Base-by-base conservation (phyloP, 179 eudicot genomes). In the Monotropa hypopitys region DNA sequence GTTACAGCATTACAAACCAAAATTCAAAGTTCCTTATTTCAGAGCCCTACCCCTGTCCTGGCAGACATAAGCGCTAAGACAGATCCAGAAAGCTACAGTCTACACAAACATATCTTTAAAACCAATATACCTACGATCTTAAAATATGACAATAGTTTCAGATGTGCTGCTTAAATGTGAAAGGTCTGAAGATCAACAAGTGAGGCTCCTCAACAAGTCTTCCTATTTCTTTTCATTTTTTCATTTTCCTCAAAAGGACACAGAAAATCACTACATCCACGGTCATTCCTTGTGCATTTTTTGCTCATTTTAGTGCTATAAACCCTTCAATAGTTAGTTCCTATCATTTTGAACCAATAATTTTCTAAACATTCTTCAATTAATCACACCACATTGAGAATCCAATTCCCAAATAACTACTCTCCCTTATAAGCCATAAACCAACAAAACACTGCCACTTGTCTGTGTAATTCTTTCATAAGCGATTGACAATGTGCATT, bases 371-470 rank as follows among this genome's bases (percentile, higher is more conserved):
- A 45, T 26, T 45, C 6, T 23, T 70, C 20, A 13, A 23, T 26
- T 70, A 70, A 46, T 23, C 54, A 70, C 73, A 70, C 73, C 73
- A 70, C 73, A 21, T 42, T 67, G 6, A 68, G 72, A 40, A 68
- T 10, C 26, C 72, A 40, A 16, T 40, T 43, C 73, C 73, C 32
- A 13, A 16, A 28, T 45, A n/a, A 28, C 20, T 53, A 23, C 42
- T 15, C 42, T 63, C 51, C 5, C 54, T 70, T 45, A 23, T 23
- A 43, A 49, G 12, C 42, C 12, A 15, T 71, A 46, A 26, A 7
- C 12, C 57, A 28, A 71, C 38, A 70, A 12, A 15, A 21, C 71
- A 67, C n/a, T 38, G 20, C 43, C 47, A 35, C 11, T 9, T 42
- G 30, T 51, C 18, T 40, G 13, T 23, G 42, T 69, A 43, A 20